Conservation (phyloP, 2,329 filamentous ascomycete species). For the Aspergillus nomiae region DNA sequence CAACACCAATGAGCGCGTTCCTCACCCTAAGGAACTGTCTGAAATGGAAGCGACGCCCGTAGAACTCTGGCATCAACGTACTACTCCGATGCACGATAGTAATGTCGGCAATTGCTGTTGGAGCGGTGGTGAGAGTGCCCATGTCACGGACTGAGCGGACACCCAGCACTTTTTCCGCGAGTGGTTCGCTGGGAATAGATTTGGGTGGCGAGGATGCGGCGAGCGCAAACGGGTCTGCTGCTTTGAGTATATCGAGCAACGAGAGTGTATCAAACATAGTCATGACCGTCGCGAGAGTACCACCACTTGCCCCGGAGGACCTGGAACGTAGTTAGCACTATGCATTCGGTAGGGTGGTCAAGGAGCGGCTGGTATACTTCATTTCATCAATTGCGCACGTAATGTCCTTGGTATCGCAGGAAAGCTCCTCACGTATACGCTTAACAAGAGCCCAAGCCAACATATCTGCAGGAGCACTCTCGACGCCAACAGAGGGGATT, state of each 20-base stretch:
- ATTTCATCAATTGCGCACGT: slow-evolving; percentile 56
- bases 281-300: slow-evolving; percentile 68
- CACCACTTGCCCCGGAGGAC: slow-evolving; percentile 54
- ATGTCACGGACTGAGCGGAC: slow-evolving; percentile 57
- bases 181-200: slow-evolving; percentile 33
- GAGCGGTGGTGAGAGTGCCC: slow-evolving; percentile 59
- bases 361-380: slow-evolving; percentile 41
- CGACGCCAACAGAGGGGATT: slow-evolving; percentile 62
- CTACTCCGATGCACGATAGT: slow-evolving; percentile 63
- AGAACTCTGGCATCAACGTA: slow-evolving; percentile 59
- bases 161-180: slow-evolving; percentile 47
- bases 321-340: slow-evolving; percentile 19
- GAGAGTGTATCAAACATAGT: slow-evolving; percentile 53
- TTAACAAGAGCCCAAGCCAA: slow-evolving; percentile 56
- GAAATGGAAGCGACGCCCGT: slow-evolving; percentile 61
- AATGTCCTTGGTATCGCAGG: slow-evolving; percentile 53
- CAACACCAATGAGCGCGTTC: slow-evolving; percentile 50
- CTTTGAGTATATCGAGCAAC: slow-evolving; percentile 48
- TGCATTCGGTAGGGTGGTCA: background rate
- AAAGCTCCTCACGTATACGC: slow-evolving; percentile 54
- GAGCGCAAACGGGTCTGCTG: slow-evolving; percentile 55
- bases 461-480: slow-evolving; percentile 63
- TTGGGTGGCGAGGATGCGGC: slow-evolving; percentile 44
- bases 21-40: slow-evolving; percentile 58
- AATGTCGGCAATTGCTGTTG: slow-evolving; percentile 55